Evolutionary conservation across 495 filamentous ascomycete genomes (phyloP), one percentile per base, ranked within the genome.

Genomic region (Neohortaea acidophila): DNA sequence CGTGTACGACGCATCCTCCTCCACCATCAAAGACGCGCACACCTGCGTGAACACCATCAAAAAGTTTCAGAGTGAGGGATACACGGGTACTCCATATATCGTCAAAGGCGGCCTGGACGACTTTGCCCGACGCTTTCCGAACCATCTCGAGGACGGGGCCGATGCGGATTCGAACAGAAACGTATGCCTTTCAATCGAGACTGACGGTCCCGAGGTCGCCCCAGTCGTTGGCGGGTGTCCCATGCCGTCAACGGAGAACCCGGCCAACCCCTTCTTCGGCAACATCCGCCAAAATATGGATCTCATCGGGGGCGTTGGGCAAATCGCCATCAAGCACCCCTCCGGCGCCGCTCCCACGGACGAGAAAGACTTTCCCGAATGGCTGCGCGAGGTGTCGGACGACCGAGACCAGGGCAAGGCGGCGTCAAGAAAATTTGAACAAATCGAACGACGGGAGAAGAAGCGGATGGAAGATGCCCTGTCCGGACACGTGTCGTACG

Each of bases 281-380:
- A 94, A 94, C 45, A 96, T 97, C 48, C 72, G 91, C 20, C 89
- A 96, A 58, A 92, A 97, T 45, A 89, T 93, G 74, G 89, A 97
- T 53, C 60, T 97, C 27, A 74, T 93, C 32, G 86, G 81, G 38
- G 89, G 89, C 18, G 89, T 97, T 28, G 89, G 89, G 0, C 86
- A 93, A 52, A 76, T 96, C 49, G 63, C 83, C 22, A 55, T 97
- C 32, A 70, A 76, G 33, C 56, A 79, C 31, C 89, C 89, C 0
- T 49, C 68, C 25, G 58, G 59, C 5, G 55, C 84, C 38, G 66
- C 64, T 2, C 48, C 60, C 13, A 45, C 62, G 43, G 51, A 48
- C 2, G 45, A 64, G 36, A 44, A 45, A 11, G 44, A 56, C 13
- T 65, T 94, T 12, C 91, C 89, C 3, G 32, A 49, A 2, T 97